A percentile compares a stretch with the other conserved stretches of the same genome.
phyloP scores from a whole-genome alignment of 208 protist genomes.

The Crithidia acanthocephali region DNA sequence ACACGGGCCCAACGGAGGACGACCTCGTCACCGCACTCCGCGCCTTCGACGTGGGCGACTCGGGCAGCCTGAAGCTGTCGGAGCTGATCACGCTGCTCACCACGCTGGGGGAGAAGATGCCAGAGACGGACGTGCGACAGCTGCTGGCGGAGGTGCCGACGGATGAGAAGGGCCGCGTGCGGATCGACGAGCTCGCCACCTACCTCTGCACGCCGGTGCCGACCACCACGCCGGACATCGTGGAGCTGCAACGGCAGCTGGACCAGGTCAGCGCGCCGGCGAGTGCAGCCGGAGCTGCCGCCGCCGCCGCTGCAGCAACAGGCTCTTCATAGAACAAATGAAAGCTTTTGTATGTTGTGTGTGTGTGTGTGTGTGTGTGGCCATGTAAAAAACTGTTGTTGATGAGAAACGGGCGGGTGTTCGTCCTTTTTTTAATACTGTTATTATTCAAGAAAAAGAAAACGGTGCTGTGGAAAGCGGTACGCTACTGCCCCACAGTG shows the following conservation, averaged over 20 bases:
- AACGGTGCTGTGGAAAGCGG: no score
- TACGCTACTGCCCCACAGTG: no score
- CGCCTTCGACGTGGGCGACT: slow-evolving; percentile 83
- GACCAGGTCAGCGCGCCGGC: slow-evolving; percentile 10
- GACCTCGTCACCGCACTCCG: slow-evolving; percentile 83
- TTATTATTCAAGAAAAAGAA: no score
- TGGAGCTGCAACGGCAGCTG: slow-evolving; percentile 86
- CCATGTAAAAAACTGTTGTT: no score
- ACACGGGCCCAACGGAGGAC: slow-evolving; percentile 86
- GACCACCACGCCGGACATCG: slow-evolving; percentile 86
- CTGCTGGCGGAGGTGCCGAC: slow-evolving; percentile 78
- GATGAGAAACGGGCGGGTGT: no score
- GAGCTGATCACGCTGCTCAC: slow-evolving; percentile 88
- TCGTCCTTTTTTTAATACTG: no score
- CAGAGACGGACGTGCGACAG: slow-evolving; percentile 82
- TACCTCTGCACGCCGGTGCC: slow-evolving; percentile 90
- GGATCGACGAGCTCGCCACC: slow-evolving; percentile 80
- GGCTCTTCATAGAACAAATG: background rate
- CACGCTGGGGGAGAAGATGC: slow-evolving; percentile 91
- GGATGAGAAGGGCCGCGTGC: slow-evolving; percentile 75
- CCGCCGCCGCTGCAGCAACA: background rate
- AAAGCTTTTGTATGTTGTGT: background rate
- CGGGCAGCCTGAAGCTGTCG: slow-evolving; percentile 65
- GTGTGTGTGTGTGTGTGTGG: background rate
- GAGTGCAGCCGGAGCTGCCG: background rate